Evolutionary conservation across 768 basidiomycete genomes (phyloP).

Genomic region (Pleurotus salmoneostramineus): DNA sequence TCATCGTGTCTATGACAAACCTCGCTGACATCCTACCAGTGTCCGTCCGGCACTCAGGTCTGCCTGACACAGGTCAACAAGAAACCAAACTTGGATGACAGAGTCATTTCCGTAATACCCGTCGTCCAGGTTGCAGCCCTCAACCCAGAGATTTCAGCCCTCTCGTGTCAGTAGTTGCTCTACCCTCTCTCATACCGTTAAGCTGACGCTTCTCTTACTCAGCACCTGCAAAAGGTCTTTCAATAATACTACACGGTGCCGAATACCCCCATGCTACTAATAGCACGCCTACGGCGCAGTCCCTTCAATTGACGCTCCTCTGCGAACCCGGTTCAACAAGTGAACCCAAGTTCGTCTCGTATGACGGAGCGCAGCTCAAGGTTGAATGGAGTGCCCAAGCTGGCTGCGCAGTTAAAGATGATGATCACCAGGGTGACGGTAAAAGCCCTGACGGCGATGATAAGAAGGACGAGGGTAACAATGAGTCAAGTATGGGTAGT

Average conservation of each 20-base stretch:
- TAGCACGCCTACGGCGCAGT: conserved; percentile 45
- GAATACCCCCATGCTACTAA: conserved; percentile 53
- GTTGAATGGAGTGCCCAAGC: conserved; percentile 62
- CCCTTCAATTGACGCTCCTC: conserved; percentile 54
- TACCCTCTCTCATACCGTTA: conserved; percentile 10
- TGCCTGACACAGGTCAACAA: conserved; percentile 69
- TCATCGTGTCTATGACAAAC: background rate
- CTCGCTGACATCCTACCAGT: conserved; percentile 38
- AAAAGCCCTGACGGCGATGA: conserved; percentile 41
- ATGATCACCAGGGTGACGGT: conserved; percentile 17
- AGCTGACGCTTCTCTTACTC: conserved; percentile 7
- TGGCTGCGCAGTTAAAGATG: conserved; percentile 46
- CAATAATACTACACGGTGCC: conserved; percentile 53
- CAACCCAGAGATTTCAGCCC: conserved; percentile 23
- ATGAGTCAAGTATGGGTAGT: conserved; percentile 48
- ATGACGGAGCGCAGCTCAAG: conserved; percentile 49
- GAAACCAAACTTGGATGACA: conserved; percentile 48
- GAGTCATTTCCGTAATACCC: conserved; percentile 75
- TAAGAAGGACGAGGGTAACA: conserved; percentile 17
- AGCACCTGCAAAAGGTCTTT: conserved; percentile 51
- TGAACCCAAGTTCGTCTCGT: conserved; percentile 52
- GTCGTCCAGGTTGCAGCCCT: conserved; percentile 44
- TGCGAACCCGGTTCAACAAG: conserved; percentile 43
- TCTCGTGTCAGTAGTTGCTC: conserved; percentile 32
- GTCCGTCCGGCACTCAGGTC: conserved; percentile 61